Evolutionary conservation across 208 protist genomes (phyloP), one percentile per base, ranked within the genome.

Genomic region (Trypanosomatidae sp.): DNA sequence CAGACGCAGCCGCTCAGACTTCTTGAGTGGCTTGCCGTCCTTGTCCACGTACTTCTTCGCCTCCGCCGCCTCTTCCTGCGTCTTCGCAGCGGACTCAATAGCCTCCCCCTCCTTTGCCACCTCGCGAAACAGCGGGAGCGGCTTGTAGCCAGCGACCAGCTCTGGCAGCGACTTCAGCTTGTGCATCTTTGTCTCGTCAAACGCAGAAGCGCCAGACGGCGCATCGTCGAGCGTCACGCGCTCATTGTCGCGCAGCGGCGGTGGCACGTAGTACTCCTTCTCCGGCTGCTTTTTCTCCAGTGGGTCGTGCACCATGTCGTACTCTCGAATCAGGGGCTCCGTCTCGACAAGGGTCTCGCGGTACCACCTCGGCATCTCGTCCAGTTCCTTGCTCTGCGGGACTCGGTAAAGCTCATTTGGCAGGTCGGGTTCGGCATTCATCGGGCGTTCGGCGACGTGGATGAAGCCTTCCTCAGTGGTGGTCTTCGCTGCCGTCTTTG

Each of bases 141-240:
- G 88, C 73, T 94, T 96, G 78, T 88, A 94, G 9, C 89, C 92
- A 3, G 85, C 88, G 15, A 93, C 87, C 55, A 96, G 78, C 73
- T 97, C 90, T 39, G 92, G 92, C 46, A 92, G 52, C 7, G 84
- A 85, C 73, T 81, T 78, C 9, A 94, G 70, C 68, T 90, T 92
- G 67, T 92, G 85, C 82, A 93, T 87, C 72, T 95, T 95, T 44
- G 80, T 58, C 73, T 93, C 89, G 69, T 97, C 92, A 85, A 97
- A 97, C 50, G 90, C 85, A n/a, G 92, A 93, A 12, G 74, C 77
- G 39, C 86, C 89, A 60, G 73, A 75, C 10, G 73, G 73, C 28
- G 86, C 83, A 74, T 93, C 87, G 76, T 97, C 92, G 62, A 93
- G 86, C 66, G 87, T 91, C 76, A 95, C 86, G 59, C 87, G 81